Evolutionary conservation across 169 alveolate genomes (phyloP), one percentile per base, ranked within the genome.

Genomic region (Babesia ovis): DNA sequence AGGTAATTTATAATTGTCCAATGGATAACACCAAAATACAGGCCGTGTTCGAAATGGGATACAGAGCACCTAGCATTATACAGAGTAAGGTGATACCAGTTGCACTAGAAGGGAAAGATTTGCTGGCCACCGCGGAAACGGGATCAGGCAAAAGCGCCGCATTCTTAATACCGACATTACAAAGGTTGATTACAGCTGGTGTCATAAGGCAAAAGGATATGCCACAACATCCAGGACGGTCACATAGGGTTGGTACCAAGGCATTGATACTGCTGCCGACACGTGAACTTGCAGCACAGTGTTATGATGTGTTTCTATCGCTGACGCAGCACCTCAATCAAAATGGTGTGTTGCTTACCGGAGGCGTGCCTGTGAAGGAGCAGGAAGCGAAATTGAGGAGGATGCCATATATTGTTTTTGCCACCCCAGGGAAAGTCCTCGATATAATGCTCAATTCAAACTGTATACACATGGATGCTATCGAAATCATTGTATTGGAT

Each of bases 391-490:
- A 94, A 56, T 85, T 97, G 61, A 86, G 91, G 58, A 87, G 91
- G 18, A 91, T 92, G 42, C 99, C 99, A 43, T 99, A 98, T 88
- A 85, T 96, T 16, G 92, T 97, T 37, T 88, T 98, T 20, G 98
- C 98, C 46, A 98, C 99, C 16, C 99, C 99, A 12, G 99, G 99
- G 18, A 91, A 99, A 69, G 89, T 97, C 34, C 88, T 97, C 43
- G 99, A 98, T 74, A 92, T 95, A 77, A 74, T 98, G 59, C 74
- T 90, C 72, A 94, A 94, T 85, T 91, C 97, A 0, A 39, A 70
- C 46, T 50, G 68, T 29, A 86, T 84, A 45, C 71, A 69, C 68
- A 51, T 94, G 75, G 96, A 94, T 57, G 72, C 85, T 64, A 89
- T 93, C 48, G 97, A 94, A 58, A 89, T 94, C 31, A 92, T 94